These are phyloP conservation scores for Globisporangium nagaii DNA, from an alignment of 352 stramenopile species.

Conservation along the genomic window DNA sequence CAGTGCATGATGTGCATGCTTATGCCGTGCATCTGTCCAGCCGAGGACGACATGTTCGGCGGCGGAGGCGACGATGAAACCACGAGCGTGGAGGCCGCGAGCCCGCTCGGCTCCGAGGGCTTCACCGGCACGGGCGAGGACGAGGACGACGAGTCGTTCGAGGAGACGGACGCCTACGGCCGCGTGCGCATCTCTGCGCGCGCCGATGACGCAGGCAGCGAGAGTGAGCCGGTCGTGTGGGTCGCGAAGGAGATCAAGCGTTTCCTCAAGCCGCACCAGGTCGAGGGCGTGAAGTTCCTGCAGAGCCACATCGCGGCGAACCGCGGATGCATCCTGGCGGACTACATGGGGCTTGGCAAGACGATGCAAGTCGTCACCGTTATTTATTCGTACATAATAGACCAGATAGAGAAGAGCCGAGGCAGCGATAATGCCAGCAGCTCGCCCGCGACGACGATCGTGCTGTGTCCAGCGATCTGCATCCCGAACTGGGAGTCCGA, in stretches of 20 bases:
- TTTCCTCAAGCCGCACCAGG: conserved; percentile 74
- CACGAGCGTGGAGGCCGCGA: conserved; percentile 37
- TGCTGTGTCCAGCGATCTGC: conserved; percentile 94
- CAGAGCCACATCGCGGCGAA: conserved; percentile 40
- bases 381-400: conserved; percentile 75
- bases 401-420: conserved; percentile 25
- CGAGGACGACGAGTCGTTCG: conserved; percentile 16
- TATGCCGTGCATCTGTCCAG: conserved; percentile 71
- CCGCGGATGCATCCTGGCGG: conserved; percentile 80
- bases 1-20: conserved; percentile 74
- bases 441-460: conserved; percentile 57
- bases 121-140: conserved; percentile 7
- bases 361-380: conserved; percentile 84
- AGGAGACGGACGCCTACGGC: conserved; percentile 42
- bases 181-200: conserved; percentile 36
- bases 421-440: neutral
- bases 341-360: conserved; percentile 90
- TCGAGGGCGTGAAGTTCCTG: conserved; percentile 68
- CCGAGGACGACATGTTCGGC: conserved; percentile 30
- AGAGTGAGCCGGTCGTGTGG: conserved; percentile 41
- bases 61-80: conserved; percentile 27
- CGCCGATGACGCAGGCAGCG: neutral
- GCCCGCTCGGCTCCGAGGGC: conserved; percentile 21
- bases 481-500: conserved; percentile 97
- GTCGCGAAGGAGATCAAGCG: conserved; percentile 73